Evolutionary conservation across 169 alveolate genomes (phyloP).

Genomic region (Eimeria praecox): DNA sequence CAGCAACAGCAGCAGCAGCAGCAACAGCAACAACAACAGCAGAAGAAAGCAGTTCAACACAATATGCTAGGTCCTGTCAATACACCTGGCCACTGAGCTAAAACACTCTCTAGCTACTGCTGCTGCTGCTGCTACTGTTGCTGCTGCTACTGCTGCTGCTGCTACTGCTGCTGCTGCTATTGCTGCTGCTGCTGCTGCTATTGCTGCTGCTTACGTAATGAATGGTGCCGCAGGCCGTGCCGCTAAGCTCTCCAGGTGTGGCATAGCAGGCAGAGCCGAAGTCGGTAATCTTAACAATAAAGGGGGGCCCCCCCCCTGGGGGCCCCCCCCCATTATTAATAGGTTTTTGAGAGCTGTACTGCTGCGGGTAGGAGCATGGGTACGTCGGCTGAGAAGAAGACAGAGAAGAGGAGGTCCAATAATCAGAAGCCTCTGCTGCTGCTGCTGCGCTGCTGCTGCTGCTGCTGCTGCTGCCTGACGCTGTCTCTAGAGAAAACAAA

Average conservation of each 20-base stretch:
- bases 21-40: neutral
- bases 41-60: too few species aligned
- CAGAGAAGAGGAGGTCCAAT: neutral
- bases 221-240: slow-evolving; percentile 79
- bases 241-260: slow-evolving; percentile 69
- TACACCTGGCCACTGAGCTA: too few species aligned
- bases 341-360: neutral
- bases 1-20: neutral
- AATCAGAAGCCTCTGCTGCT: neutral
- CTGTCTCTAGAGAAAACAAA: slow-evolving; percentile 55
- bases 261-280: slow-evolving; percentile 78
- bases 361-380: neutral
- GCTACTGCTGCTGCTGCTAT: too few species aligned
- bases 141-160: neutral
- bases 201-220: slow-evolving; percentile 7
- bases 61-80: too few species aligned
- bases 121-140: too few species aligned
- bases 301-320: neutral
- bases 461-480: neutral
- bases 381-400: neutral
- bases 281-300: slow-evolving; percentile 65
- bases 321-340: neutral
- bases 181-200: neutral
- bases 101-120: too few species aligned
- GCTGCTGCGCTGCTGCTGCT: slow-evolving; percentile 1